Evolutionary conservation across 2,329 filamentous ascomycete species (phyloP).

Genomic region (Pseudogymnoascus sp.): DNA sequence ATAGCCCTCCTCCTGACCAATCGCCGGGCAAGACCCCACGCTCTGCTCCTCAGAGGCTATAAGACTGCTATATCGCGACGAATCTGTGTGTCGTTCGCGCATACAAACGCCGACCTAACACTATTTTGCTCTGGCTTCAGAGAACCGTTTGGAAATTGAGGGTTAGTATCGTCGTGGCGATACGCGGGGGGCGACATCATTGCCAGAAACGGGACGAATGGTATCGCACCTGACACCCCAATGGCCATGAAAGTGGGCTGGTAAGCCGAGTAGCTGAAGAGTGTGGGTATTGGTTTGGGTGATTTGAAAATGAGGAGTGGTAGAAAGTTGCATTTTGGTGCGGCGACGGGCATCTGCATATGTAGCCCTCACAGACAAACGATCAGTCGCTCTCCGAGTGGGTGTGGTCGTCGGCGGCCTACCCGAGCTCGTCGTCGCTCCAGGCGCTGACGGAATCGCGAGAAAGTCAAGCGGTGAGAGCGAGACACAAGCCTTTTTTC

Average conservation of each 20-base stretch:
- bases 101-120: slow-evolving; percentile 1
- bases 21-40: neutral
- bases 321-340: neutral
- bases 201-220: neutral
- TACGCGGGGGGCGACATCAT: neutral
- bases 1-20: neutral
- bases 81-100: neutral
- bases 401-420: neutral
- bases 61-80: slow-evolving; percentile 1
- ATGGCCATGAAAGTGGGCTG: neutral
- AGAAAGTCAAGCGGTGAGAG: neutral
- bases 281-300: neutral
- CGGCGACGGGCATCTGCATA: neutral
- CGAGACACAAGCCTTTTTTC: neutral
- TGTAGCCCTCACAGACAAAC: neutral
- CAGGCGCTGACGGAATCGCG: neutral
- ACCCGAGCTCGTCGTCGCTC: slow-evolving; percentile 1
- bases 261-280: neutral
- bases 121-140: neutral
- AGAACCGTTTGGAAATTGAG: neutral
- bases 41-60: neutral
- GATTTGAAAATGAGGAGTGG: neutral
- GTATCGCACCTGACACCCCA: neutral
- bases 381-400: neutral
- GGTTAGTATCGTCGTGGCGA: neutral